phyloP scores from a whole-genome alignment of 2,329 filamentous ascomycete genomes.

The Exophiala dermatitidis region DNA sequence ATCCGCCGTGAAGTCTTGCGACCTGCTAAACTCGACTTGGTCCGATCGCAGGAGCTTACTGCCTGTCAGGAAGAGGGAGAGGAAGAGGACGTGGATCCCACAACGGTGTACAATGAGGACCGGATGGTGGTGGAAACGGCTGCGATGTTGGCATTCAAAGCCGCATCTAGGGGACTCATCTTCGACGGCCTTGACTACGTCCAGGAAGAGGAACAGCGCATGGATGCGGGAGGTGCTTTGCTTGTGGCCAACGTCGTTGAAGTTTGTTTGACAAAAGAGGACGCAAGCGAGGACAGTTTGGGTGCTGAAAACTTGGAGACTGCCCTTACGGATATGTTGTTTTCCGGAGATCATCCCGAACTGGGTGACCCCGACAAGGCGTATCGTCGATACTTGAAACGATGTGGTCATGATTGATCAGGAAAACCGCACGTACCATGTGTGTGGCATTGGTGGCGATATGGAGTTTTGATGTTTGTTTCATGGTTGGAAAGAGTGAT shows the following conservation, averaged over 20 bases:
- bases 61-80: background rate
- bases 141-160: slow-evolving; percentile 8
- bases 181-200: slow-evolving; percentile 8
- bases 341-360: background rate
- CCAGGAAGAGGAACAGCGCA: background rate
- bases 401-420: background rate
- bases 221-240: background rate
- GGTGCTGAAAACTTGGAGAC: background rate
- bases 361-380: background rate
- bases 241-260: background rate
- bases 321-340: background rate
- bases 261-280: slow-evolving; percentile 5
- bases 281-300: background rate
- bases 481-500: background rate
- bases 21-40: slow-evolving; percentile 2
- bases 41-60: background rate
- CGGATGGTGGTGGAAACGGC: slow-evolving; percentile 2
- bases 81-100: background rate
- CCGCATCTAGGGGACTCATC: slow-evolving; percentile 1
- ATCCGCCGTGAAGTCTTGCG: slow-evolving; percentile 15
- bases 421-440: background rate
- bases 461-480: background rate
- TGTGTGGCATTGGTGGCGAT: background rate
- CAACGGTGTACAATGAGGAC: slow-evolving; percentile 11
- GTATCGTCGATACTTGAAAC: background rate